A percentile compares a stretch with the other conserved stretches of the same genome.
Evolutionary conservation across 1,284 basidiomycete species (phyloP).

Genomic region (Pascua guehoae): DNA sequence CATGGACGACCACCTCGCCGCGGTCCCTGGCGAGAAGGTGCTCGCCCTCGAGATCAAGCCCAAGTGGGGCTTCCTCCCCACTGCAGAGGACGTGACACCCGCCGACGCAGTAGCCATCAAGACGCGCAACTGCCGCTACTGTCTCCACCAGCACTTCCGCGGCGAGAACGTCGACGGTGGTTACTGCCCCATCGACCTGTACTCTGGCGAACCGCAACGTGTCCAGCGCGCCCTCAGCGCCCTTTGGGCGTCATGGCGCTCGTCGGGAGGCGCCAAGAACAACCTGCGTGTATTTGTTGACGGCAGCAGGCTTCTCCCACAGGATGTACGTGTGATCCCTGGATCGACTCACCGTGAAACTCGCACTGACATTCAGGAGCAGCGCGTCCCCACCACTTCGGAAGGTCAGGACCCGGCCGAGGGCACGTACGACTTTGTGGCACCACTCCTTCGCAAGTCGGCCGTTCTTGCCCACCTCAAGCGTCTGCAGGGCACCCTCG

Average conservation of each 20-base stretch:
- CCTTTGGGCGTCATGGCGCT: conserved; percentile 71
- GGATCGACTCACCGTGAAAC: conserved; percentile 6
- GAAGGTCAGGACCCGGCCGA: conserved; percentile 3
- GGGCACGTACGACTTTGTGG: conserved; percentile 41
- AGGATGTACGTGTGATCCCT: conserved; percentile 56
- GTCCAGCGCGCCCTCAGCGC: conserved; percentile 61
- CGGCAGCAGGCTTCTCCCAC: conserved; percentile 60
- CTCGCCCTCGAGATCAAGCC: conserved; percentile 89
- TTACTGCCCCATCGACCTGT: conserved; percentile 86
- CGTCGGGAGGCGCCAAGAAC: conserved; percentile 62
- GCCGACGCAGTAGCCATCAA: conserved; percentile 60
- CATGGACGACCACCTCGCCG: conserved; percentile 61
- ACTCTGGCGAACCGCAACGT: conserved; percentile 62
- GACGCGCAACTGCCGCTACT: conserved; percentile 72
- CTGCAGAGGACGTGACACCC: conserved; percentile 57
- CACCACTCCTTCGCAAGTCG: conserved; percentile 57
- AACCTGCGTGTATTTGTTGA: conserved; percentile 73
- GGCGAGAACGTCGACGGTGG: conserved; percentile 14
- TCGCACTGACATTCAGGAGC: conserved; percentile 4
- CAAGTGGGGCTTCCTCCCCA: conserved; percentile 89
- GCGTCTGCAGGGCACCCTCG: conserved; percentile 69
- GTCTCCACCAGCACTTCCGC: conserved; percentile 71
- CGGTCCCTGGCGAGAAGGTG: conserved; percentile 16
- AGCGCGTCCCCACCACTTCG: conserved; percentile 13
- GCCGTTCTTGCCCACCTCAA: conserved; percentile 61